A percentile compares a stretch with the other conserved stretches of the same genome.
Evolutionary conservation across 2,329 filamentous ascomycete species (phyloP).

Genomic region (Coleophoma eucalyptorum): DNA sequence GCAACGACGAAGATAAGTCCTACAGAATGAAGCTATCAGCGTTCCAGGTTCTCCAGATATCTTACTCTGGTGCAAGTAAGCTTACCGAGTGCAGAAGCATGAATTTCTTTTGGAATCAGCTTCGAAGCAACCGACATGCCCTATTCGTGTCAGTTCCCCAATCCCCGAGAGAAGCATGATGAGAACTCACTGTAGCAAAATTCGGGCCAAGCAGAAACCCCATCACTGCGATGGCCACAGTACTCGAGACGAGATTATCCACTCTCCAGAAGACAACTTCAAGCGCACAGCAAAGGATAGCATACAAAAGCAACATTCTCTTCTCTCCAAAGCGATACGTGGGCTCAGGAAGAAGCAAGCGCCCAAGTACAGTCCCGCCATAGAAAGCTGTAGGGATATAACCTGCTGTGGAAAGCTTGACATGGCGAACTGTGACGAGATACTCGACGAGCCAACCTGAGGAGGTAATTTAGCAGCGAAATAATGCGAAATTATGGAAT

Average conservation of each 20-base stretch:
- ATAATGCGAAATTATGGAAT: neutral
- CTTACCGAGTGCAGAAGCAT: slow-evolving; percentile 42
- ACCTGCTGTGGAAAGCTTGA: slow-evolving; percentile 51
- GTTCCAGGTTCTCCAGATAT: too few relatives aligned
- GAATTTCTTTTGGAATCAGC: slow-evolving; percentile 43
- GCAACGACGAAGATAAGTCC: slow-evolving; percentile 54
- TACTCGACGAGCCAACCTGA: slow-evolving; percentile 63
- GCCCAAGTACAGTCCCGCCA: slow-evolving; percentile 52
- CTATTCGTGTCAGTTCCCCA: slow-evolving; percentile 24
- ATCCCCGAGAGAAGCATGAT: neutral
- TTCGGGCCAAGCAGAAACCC: slow-evolving; percentile 56
- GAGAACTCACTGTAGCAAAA: slow-evolving; percentile 46
- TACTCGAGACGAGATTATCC: slow-evolving; percentile 41
- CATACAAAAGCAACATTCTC: slow-evolving; percentile 52
- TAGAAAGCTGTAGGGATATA: slow-evolving; percentile 60
- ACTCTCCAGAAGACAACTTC: slow-evolving; percentile 60
- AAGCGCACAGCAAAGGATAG: slow-evolving; percentile 44
- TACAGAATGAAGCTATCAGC: neutral
- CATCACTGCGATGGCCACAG: slow-evolving; percentile 48
- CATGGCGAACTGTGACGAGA: slow-evolving; percentile 54
- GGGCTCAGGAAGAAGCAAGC: slow-evolving; percentile 53
- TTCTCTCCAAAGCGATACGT: slow-evolving; percentile 55
- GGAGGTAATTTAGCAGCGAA: slow-evolving; percentile 3
- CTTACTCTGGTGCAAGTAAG: neutral
- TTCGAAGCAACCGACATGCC: slow-evolving; percentile 50